Evolutionary conservation across 164 flowering plant species (phyloP).

Genomic region (Platanus orientalis): DNA sequence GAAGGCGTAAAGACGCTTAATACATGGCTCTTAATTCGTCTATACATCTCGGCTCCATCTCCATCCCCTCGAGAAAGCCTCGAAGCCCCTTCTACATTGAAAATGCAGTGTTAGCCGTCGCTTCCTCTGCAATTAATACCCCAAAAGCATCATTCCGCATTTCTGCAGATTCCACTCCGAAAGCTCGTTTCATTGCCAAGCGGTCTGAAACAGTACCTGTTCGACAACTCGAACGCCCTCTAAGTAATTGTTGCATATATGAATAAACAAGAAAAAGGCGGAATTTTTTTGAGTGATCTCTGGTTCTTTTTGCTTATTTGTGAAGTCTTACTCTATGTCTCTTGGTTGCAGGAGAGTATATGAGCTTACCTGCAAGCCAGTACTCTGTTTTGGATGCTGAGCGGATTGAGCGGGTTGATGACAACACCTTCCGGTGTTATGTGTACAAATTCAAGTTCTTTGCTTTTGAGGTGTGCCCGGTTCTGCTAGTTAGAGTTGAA

Average conservation of each 20-base stretch:
- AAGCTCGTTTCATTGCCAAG: constrained; percentile 69
- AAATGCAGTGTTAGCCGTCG: background rate
- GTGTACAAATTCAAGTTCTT: constrained; percentile 77
- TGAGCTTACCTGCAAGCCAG: constrained; percentile 95
- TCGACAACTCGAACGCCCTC: constrained; percentile 64
- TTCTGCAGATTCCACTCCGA: constrained; percentile 40
- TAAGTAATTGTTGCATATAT: constrained; percentile 15
- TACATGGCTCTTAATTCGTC: constrained; percentile 7
- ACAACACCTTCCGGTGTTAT: constrained; percentile 76
- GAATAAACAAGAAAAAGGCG: background rate
- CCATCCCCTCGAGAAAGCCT: background rate
- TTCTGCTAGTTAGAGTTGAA: constrained; percentile 71
- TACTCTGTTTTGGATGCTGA: constrained; percentile 93
- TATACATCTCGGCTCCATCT: constrained; percentile 2
- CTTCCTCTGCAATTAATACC: background rate
- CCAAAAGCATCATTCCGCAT: constrained; percentile 26
- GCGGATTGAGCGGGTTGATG: constrained; percentile 88
- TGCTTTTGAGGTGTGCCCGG: constrained; percentile 87
- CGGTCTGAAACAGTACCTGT: constrained; percentile 58
- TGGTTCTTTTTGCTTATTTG: background rate
- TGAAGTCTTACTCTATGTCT: background rate
- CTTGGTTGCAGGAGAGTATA: constrained; percentile 59
- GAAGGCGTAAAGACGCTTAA: no score
- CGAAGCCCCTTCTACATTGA: background rate
- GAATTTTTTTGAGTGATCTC: background rate